Base-by-base conservation (phyloP, 2,329 filamentous ascomycete species). In the Corinectria fuckeliana region DNA sequence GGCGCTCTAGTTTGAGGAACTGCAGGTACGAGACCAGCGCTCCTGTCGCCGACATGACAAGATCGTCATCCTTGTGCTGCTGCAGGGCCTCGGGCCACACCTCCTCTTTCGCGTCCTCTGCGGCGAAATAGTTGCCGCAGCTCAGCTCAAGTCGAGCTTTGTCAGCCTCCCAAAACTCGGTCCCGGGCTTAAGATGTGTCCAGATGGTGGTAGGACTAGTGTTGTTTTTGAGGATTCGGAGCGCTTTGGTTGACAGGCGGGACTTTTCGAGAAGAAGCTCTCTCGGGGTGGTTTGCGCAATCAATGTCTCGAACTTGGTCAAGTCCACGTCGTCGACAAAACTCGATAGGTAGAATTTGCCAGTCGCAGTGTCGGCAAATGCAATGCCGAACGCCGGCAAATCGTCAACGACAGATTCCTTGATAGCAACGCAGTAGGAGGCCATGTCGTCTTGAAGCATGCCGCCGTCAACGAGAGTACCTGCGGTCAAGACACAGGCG, bases 381-480 rank as follows among this genome's bases (percentile, higher is more conserved):
- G 93, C 89, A 50, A 99, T 88, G 8, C 95, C 95, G 74, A 99
- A 99, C 0, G 88, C 87, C 5, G 95, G 93, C 25, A 88, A 81
- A 52, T 88, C 90, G 61, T 95, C 87, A 1, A 87, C 80, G 10
- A 91, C 81, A 1, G 86, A 86, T 72, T 94, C 91, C 74, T 99
- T 99, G 78, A 99, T 95, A 2, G 95, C 91, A 52, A 95, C 92
- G 74, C 95, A 99, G 76, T 92, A 98, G 0, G 93, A 96, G 2
- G 95, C 92, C 90, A 97, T 97, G 75, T 99, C 95, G 71, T 97
- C 92, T 74, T 98, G 94, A 38, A 99, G 85, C 95, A 99, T 99
- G 66, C 91, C 89, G 14, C 92, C 93, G 61, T 99, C 95, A 4
- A 99, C 94, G 1, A 99, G 85, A 0, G 95, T 99, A 28, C 95